phyloP scores from a whole-genome alignment of 2,329 filamentous ascomycete genomes.

The Nemania sp. region DNA sequence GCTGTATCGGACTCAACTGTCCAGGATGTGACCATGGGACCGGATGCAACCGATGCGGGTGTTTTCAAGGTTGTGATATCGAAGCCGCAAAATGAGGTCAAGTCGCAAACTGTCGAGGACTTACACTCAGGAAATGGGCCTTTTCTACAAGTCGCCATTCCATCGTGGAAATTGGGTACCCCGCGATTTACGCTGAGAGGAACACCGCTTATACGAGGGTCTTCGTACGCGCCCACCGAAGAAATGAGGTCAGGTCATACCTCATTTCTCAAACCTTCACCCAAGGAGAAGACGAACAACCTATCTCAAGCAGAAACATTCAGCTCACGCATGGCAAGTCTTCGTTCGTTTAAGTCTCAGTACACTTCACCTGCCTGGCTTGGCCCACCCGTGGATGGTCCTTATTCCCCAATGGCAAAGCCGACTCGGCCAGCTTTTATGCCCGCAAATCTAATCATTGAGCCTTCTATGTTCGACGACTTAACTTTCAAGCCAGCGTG shows the following conservation, averaged over 20 bases:
- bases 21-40: constrained; percentile 69
- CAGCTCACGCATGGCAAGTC: constrained; percentile 54
- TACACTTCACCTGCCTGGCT: constrained; percentile 46
- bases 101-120: constrained; percentile 73
- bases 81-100: constrained; percentile 69
- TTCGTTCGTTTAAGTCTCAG: constrained; percentile 54
- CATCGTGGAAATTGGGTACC: constrained; percentile 84
- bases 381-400: constrained; percentile 23
- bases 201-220: constrained; percentile 81
- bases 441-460: constrained; percentile 65
- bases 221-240: constrained; percentile 82
- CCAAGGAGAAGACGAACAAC: constrained; percentile 48
- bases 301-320: constrained; percentile 49
- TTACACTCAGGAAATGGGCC: constrained; percentile 60
- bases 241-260: constrained; percentile 74
- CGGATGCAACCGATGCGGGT: constrained; percentile 67
- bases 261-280: constrained; percentile 58
- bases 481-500: constrained; percentile 82
- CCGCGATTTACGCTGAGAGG: constrained; percentile 83
- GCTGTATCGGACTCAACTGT: constrained; percentile 83
- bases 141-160: constrained; percentile 79
- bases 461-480: constrained; percentile 83
- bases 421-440: constrained; percentile 60
- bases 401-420: constrained; percentile 56
- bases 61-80: constrained; percentile 86